Evolutionary conservation across 768 basidiomycete species (phyloP).

Genomic region (Pisolithus marmoratus): DNA sequence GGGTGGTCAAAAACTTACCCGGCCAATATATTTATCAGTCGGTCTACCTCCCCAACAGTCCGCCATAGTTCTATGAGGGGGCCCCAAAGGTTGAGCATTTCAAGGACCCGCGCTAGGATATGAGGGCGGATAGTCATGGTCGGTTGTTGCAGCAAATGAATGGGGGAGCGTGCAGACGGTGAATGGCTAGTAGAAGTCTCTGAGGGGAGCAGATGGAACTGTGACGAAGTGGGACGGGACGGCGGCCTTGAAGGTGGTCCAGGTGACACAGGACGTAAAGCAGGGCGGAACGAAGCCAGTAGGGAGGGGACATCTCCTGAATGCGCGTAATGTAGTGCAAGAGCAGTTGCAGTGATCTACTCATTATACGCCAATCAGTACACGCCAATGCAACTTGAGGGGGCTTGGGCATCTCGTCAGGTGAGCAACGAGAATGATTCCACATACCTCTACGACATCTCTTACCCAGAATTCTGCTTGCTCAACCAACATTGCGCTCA

Average conservation of each 20-base stretch:
- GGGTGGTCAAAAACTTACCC: constrained; percentile 14
- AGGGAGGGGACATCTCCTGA: constrained; percentile 18
- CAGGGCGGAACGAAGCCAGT: constrained; percentile 11
- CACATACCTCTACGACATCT: constrained; percentile 38
- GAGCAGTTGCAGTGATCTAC: constrained; percentile 25
- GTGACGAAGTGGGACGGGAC: constrained; percentile 10
- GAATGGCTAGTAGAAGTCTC: not conserved
- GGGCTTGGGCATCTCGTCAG: constrained; percentile 26
- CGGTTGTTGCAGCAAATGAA: not conserved
- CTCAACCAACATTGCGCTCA: constrained; percentile 13
- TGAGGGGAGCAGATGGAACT: constrained; percentile 5
- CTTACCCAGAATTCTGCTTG: constrained; percentile 52
- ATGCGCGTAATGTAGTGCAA: constrained; percentile 24
- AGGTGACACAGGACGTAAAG: constrained; percentile 15
- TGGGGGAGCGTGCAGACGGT: not conserved
- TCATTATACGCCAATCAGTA: constrained; percentile 21
- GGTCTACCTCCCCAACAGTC: constrained; percentile 12
- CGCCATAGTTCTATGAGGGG: constrained; percentile 26
- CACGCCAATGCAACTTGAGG: constrained; percentile 42
- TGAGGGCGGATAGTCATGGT: constrained; percentile 7
- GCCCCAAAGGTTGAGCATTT: constrained; percentile 16
- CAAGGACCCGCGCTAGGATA: constrained; percentile 16
- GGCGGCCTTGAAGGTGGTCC: constrained; percentile 14
- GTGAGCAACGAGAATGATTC: too few species aligned
- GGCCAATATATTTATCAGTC: constrained; percentile 17